Evolutionary conservation across 768 basidiomycete species (phyloP), one percentile per base, ranked within the genome.

Genomic region (Trametes cubensis): DNA sequence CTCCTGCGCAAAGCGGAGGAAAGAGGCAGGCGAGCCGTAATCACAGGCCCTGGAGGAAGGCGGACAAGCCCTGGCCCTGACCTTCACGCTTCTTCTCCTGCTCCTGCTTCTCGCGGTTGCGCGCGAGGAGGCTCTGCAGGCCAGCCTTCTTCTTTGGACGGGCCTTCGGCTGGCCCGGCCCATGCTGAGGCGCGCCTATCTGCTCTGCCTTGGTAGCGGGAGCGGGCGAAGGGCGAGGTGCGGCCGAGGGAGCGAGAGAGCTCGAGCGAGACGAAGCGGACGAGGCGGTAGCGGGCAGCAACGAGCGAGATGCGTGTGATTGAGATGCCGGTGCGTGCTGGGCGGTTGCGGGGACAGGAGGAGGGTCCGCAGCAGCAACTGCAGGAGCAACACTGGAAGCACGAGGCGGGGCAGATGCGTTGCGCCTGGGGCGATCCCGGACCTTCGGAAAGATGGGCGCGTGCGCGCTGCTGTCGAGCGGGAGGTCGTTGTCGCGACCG

Each of bases 111-210:
- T 86, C 77, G 49, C 81, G 83, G 63, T 87, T 88, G 42, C 83
- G 81, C 26, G 80, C 80, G 38, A 92, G 77, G 77, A 92, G 80
- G 45, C 84, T 80, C 70, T 85, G 87, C 44, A 92, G 69, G 11
- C 80, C 80, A 0, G 80, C 72, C 66, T 81, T 83, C 71, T 84
- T 85, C 73, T 87, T 88, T 13, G 76, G 70, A 11, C 79, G 78
- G 8, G 75, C 57, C 55, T 77, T 81, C 6, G 69, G 28, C 39
- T 66, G 67, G 6, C 39, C 20, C 14, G 39, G 44, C 20, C 47
- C 41, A 18, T 48, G 48, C 2, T 28, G 6, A 13, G 50, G n/a
- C 4, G 53, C 13, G 45, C 20, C 30, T 18, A 11, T 14, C 20
- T 51, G 30, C 6, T 6, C 49, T 3, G 30, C 18, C 49, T 51